Conservation (phyloP, 441 rosid genomes). For the Erysimum cheiri region DNA sequence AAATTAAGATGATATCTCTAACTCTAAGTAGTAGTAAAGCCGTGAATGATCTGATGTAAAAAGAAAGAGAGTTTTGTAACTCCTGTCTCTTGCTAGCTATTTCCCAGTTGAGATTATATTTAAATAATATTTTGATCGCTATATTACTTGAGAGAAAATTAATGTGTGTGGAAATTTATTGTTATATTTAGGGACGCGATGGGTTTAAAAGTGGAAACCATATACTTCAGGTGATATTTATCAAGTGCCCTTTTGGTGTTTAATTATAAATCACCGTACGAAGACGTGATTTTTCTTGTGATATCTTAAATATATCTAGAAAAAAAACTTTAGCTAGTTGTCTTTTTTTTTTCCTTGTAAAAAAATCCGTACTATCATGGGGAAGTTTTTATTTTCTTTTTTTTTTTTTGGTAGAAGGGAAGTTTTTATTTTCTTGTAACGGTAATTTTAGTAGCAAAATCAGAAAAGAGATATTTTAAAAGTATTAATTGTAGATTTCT, state of each 20-base stretch:
- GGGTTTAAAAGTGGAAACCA: constrained; percentile 30
- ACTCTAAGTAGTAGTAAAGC: background rate
- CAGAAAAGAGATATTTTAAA: background rate
- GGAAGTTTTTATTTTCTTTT: background rate
- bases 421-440: no score
- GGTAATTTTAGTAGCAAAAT: background rate
- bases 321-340: background rate
- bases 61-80: constrained; percentile 21
- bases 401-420: no score
- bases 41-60: constrained; percentile 10
- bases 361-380: constrained; percentile 10
- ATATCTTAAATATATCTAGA: background rate
- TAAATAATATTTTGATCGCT: background rate
- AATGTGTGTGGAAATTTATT: background rate
- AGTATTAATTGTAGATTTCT: background rate
- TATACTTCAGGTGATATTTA: constrained; percentile 35
- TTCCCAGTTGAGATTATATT: background rate
- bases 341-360: background rate
- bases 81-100: constrained; percentile 8
- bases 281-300: constrained; percentile 39
- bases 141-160: background rate
- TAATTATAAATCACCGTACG: constrained; percentile 30
- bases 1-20: constrained; percentile 3
- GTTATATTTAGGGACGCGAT: background rate
- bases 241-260: constrained; percentile 33